Base-by-base conservation (phyloP, 129 eudicot species). In the Ambrosia artemisiifolia region DNA sequence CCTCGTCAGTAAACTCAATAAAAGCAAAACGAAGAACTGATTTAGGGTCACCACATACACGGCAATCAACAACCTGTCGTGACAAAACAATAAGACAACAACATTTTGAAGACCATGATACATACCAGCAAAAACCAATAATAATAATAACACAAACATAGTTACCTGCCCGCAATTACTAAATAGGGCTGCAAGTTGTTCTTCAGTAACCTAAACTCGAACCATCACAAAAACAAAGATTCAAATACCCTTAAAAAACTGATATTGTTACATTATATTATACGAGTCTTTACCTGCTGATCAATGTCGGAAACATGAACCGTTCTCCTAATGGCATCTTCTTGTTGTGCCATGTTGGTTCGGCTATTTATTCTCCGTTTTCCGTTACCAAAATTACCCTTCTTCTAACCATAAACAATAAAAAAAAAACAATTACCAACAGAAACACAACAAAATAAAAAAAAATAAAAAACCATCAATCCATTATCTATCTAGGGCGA, bases 261-360 rank as follows among this genome's bases (percentile, higher is more conserved):
- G 76, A 71, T 47, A 69, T 13, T 9, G 2, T 30, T 13, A 65
- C 46, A 57, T 42, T 30, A 17, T 53, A 57, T 42, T 30, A 17
- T 53, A 14, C n/a, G 51, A 60, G 56, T 67, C 49, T 14, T 73
- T 80, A 89, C 96, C 95, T 89, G 96, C 59, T 89, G 96, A 82
- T 93, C 98, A 63, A 93, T 93, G 78, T 93, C 98, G 60, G 96
- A 93, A 11, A 93, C 98, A 82, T 87, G 92, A 40, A 93, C 88
- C 6, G 98, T 93, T 83, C 98, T 84, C 85, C 83, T 85, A 59
- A 93, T 93, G 56, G 89, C 95, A 14, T 93, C 96, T 61, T 93
- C 98, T 70, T 84, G 74, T 70, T 93, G 98, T 49, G 96, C 98
- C 88, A 85, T 75, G 76, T 85, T 78, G 18, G 98, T 89, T 68